Base-by-base conservation (phyloP, 139 green algal genomes). In the Spirogloea muscicola region DNA sequence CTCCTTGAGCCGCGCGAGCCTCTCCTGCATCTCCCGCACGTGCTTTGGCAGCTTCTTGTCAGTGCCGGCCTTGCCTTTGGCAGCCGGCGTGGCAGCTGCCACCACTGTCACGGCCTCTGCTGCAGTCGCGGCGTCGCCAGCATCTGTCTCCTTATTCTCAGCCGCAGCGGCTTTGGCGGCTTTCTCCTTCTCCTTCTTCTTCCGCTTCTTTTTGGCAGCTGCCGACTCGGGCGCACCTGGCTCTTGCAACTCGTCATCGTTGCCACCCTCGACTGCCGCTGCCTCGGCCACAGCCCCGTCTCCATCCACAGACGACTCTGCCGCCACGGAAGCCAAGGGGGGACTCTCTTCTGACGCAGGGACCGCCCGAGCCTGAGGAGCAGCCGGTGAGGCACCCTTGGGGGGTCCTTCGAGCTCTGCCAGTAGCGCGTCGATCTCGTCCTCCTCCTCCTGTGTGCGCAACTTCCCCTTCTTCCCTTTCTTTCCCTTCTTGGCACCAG, bases 161-260 rank as follows among this genome's bases (percentile, higher is more conserved):
- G 43, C 84, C 1, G 10, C 71, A 1, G 65, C 77, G 1, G 41
- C 90, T 52, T 89, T 87, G 59, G 83, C 85, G 34, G 64, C 71
- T 29, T 71, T 64, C 55, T 62, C 74, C 49, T 82, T 84, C 37
- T 66, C 73, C 59, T 88, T 88, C 68, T 88, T 84, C 59, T 90
- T 90, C 74, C 87, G 86, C 73, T 87, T 87, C 68, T 85, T 86
- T 34, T 77, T 68, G n/a, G 63, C 72, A 34, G 60, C 66, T 29
- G 49, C 49, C 6, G 69, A 70, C 21, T 59, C n/a, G 49, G 39
- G 36, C 51, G 29, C 5, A 10, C 13, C 49, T 3, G 37, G 46
- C 25, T 59, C 80, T 3, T 44, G 41, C n/a, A 9, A 40, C 71
- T 72, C 71, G 21, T 73, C 42, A 21, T 58, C 49, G 25, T 59